Evolutionary conservation across 192 early-diverging fungal genomes (phyloP).

Genomic region (Podochytrium sp.): DNA sequence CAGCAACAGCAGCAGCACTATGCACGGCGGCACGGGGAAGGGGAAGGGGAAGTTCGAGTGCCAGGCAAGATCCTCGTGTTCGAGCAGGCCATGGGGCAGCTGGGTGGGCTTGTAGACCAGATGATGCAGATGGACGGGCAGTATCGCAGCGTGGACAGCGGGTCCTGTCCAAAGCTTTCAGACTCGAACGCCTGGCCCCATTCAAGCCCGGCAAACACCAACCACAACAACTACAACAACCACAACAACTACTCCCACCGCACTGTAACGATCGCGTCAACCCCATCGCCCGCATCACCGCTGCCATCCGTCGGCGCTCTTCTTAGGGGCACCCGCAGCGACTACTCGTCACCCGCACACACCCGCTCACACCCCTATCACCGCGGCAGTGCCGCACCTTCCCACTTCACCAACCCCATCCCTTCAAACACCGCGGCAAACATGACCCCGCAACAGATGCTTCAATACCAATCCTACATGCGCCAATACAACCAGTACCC

Average conservation of each 20-base stretch:
- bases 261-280: not conserved
- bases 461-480: not conserved
- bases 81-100: not conserved
- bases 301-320: not conserved
- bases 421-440: not conserved
- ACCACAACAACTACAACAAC: not conserved
- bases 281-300: too few species aligned
- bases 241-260: not conserved
- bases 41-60: too few species aligned
- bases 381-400: not conserved
- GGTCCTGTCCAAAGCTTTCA: not conserved
- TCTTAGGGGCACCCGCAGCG: not conserved
- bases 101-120: not conserved
- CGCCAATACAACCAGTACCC: not conserved
- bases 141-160: not conserved
- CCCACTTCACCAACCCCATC: not conserved
- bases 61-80: not conserved
- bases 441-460: constrained; percentile 2
- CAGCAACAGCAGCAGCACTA: too few species aligned
- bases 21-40: too few species aligned
- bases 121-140: too few species aligned
- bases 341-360: not conserved
- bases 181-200: not conserved
- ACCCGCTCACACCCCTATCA: not conserved
- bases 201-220: not conserved